Base-by-base conservation (phyloP, 495 filamentous ascomycete genomes). In the Penicillium manginii region DNA sequence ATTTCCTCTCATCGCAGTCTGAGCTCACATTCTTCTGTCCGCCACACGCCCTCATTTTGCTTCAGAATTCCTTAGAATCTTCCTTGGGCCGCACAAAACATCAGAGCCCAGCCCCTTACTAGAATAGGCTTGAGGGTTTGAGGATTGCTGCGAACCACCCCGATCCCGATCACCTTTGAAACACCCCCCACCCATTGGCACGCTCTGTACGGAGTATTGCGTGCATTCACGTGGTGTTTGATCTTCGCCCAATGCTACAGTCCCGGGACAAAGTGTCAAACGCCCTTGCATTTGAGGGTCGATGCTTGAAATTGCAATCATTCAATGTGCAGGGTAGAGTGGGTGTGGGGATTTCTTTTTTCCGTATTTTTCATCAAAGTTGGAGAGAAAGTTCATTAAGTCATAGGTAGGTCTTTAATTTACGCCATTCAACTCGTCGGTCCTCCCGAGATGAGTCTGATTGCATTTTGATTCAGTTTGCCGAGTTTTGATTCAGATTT, bases 161-260 rank as follows among this genome's bases (percentile, higher is more conserved):
- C 40, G 40, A 43, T 43, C 17, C 14, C 40, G 35, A 37, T 37
- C 15, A 10, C 2, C 17, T 43, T 43, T 43, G 40, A 43, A 43
- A 43, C 40, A 43, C 17, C 40, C 40, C 40, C 40, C 45, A 26
- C 45, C 45, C 45, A n/a, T 11, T 47, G 45, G 45, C 45, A 47
- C 45, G 45, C 35, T 37, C 26, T 12, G 35, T n/a, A n/a, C n/a
- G n/a, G n/a, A n/a, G n/a, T n/a, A 47, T 47, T 47, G 11, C 45
- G 45, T 47, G 45, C 45, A 47, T 47, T 47, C 45, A 26, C 45
- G 19, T 19, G 21, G 11, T 47, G 21, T 47, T 47, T 47, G 45
- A 47, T 47, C 45, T 23, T 47, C 45, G 26, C 45, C 45, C 45
- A 26, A 47, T 29, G 45, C 45, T 47, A 26, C 45, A 47, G 45